Conservation (phyloP, 495 filamentous ascomycete genomes). For the Aspergillus cavernicola region DNA sequence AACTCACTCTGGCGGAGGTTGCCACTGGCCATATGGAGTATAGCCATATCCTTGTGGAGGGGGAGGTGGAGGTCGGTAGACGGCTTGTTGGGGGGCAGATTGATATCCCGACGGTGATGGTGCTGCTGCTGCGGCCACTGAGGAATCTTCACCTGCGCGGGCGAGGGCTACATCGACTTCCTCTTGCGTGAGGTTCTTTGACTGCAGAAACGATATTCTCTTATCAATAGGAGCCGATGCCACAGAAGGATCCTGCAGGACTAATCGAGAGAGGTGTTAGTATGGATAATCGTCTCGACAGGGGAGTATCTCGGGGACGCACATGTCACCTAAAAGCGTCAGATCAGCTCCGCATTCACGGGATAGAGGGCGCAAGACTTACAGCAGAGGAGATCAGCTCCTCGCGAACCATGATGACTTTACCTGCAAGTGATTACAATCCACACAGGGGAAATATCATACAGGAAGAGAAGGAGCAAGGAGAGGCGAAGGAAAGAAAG, state of each 20-base stretch:
- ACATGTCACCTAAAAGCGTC: conserved; percentile 39
- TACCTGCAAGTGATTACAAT: conserved; percentile 6
- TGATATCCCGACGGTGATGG: conserved; percentile 39
- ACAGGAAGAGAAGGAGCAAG: background rate
- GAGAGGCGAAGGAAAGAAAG: background rate
- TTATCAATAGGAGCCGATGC: conserved; percentile 89
- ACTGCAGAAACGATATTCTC: conserved; percentile 86
- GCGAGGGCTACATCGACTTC: conserved; percentile 84
- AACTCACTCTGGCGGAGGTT: conserved; percentile 60
- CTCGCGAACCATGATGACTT: conserved; percentile 69
- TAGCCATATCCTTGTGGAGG: conserved; percentile 65
- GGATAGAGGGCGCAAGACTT: conserved; percentile 31
- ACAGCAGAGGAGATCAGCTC: conserved; percentile 81
- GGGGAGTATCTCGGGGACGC: conserved; percentile 15
- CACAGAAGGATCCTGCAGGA: conserved; percentile 90
- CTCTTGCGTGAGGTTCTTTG: conserved; percentile 95
- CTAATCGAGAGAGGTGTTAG: conserved; percentile 44
- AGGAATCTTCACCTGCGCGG: conserved; percentile 59
- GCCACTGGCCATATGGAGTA: conserved; percentile 66
- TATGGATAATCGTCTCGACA: conserved; percentile 4
- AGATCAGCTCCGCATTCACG: conserved; percentile 19
- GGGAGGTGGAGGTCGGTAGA: conserved; percentile 50
- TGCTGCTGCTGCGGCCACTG: conserved; percentile 34
- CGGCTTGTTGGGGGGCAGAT: conserved; percentile 46
- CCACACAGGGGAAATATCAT: conserved; percentile 14